Evolutionary conservation across 257 asterid genomes (phyloP).

Genomic region (Coffea canephora): DNA sequence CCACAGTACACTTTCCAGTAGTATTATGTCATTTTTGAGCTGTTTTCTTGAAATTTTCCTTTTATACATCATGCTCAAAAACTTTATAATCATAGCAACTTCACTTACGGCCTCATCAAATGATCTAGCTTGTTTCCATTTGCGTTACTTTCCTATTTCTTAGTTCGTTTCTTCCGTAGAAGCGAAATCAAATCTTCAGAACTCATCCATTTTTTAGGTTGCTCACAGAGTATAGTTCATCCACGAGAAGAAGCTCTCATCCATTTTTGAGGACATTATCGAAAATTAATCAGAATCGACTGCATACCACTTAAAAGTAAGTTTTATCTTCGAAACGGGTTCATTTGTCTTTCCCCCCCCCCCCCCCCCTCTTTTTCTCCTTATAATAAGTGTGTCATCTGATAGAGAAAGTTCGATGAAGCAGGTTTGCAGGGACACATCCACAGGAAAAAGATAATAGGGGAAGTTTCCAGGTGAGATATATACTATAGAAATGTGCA

Average conservation of each 20-base stretch:
- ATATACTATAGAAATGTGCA: too few species aligned
- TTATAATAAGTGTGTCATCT: neutral
- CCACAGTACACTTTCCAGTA: neutral
- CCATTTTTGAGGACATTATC: neutral
- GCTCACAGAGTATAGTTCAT: neutral
- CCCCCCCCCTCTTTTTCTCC: too few species aligned
- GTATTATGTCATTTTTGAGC: neutral
- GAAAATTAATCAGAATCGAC: neutral
- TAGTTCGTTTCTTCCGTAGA: neutral
- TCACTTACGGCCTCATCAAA: neutral
- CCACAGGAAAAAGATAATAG: neutral
- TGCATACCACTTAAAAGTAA: neutral
- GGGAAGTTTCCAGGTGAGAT: neutral
- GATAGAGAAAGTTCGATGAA: neutral
- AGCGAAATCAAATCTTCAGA: neutral
- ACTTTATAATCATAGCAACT: too few species aligned
- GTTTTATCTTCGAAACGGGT: neutral
- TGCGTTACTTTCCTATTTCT: neutral
- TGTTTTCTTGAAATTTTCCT: too few species aligned
- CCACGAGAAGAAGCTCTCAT: neutral
- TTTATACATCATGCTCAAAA: too few species aligned
- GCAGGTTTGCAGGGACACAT: neutral
- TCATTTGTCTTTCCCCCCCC: neutral
- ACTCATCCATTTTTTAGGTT: neutral
- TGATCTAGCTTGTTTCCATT: neutral